Evolutionary conservation across 768 basidiomycete species (phyloP).

Genomic region (Xerocomellus dryophilus): DNA sequence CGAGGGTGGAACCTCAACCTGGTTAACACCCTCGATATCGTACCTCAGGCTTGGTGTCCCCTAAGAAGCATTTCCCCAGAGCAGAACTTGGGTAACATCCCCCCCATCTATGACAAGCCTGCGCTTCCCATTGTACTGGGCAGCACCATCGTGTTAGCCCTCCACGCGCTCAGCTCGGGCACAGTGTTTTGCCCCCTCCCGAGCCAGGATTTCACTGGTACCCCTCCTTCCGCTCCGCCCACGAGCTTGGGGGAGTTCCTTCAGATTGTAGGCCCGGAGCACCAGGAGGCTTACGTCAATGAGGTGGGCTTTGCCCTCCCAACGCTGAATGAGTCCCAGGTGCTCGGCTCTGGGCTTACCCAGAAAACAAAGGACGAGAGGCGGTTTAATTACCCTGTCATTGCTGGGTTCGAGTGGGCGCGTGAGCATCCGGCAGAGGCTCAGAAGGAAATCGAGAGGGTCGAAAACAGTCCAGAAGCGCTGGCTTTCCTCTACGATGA

Average conservation of each 20-base stretch:
- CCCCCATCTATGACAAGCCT: constrained; percentile 9
- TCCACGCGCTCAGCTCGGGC: background rate
- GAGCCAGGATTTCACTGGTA: background rate
- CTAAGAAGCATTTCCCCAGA: background rate
- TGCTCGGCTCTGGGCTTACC: background rate
- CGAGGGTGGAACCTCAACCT: constrained; percentile 19
- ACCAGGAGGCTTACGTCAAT: background rate
- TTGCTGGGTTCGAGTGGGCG: constrained; percentile 9
- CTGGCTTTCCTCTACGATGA: background rate
- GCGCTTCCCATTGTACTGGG: background rate
- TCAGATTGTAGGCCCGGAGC: background rate
- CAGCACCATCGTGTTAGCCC: background rate
- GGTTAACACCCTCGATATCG: constrained; percentile 14
- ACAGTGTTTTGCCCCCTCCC: constrained; percentile 7
- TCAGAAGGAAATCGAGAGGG: background rate
- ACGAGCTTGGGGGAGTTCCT: background rate
- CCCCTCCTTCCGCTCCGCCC: background rate
- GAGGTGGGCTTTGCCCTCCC: background rate
- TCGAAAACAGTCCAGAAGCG: background rate
- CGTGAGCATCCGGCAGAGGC: constrained; percentile 12
- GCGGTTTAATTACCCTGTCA: constrained; percentile 2
- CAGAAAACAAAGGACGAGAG: constrained; percentile 1
- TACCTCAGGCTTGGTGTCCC: constrained; percentile 13
- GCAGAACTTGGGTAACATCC: constrained; percentile 16
- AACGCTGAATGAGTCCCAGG: background rate